Percentiles rank a stretch among this genome's conserved stretches.
Conservation (phyloP, 371 early-diverging fungal genomes). For the Actinomortierella ambigua region DNA sequence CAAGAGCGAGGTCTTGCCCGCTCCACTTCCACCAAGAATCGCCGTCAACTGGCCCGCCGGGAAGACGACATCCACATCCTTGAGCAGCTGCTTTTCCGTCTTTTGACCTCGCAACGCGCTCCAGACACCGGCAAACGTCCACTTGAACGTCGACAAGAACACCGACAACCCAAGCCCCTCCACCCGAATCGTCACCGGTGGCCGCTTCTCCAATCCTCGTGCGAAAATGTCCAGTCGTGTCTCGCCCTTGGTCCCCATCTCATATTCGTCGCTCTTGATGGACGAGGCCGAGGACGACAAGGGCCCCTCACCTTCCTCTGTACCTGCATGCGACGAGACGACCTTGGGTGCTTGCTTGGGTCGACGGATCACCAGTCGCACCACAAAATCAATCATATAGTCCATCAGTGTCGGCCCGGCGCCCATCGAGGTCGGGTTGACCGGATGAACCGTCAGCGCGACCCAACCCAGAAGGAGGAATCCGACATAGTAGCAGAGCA, state of each 20-base stretch:
- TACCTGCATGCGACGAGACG: constrained; percentile 6
- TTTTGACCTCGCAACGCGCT: constrained; percentile 10
- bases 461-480: constrained; percentile 35
- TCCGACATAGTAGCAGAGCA: constrained; percentile 22
- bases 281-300: constrained; percentile 1
- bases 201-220: constrained; percentile 18
- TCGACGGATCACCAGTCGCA: too few relatives aligned
- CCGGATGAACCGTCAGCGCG: constrained; percentile 17
- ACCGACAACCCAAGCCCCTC: constrained; percentile 22
- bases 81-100: constrained; percentile 38
- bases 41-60: constrained; percentile 61
- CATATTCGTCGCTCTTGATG: constrained; percentile 9
- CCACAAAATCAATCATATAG: too few relatives aligned
- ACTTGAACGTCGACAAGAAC: constrained; percentile 21
- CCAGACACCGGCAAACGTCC: constrained; percentile 20
- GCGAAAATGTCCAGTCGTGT: constrained; percentile 40
- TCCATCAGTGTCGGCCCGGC: constrained; percentile 31
- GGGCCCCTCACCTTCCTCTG: not conserved
- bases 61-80: constrained; percentile 52
- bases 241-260: constrained; percentile 16
- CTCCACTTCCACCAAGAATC: constrained; percentile 66
- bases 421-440: constrained; percentile 43
- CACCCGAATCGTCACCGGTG: constrained; percentile 33
- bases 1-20: constrained; percentile 71
- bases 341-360: constrained; percentile 15